phyloP scores from a whole-genome alignment of 352 stramenopile species.

The Globisporangium spiculum region DNA sequence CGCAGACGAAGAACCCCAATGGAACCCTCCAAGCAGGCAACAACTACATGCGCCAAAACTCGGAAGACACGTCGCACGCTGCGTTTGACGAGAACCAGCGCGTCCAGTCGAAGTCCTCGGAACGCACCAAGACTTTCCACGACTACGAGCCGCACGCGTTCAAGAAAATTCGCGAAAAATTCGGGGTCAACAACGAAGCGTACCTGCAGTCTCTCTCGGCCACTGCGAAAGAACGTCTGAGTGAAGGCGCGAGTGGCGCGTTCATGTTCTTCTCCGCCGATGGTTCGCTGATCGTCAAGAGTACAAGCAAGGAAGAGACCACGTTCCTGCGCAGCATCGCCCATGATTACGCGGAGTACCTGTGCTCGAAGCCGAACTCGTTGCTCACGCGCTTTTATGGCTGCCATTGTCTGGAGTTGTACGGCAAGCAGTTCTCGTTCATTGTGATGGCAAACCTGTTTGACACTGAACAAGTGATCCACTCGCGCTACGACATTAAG shows the following conservation, averaged over 20 bases:
- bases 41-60: constrained; percentile 53
- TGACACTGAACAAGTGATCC: constrained; percentile 84
- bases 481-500: constrained; percentile 91
- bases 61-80: constrained; percentile 32
- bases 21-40: constrained; percentile 26
- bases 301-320: constrained; percentile 85
- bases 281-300: constrained; percentile 90
- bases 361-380: constrained; percentile 82
- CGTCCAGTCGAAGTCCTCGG: constrained; percentile 62
- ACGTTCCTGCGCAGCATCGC: constrained; percentile 85
- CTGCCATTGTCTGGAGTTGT: constrained; percentile 88
- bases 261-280: constrained; percentile 93
- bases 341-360: constrained; percentile 83
- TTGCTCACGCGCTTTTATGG: constrained; percentile 90
- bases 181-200: constrained; percentile 80
- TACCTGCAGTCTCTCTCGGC: constrained; percentile 82
- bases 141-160: constrained; percentile 89
- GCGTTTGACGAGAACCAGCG: constrained; percentile 75
- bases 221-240: constrained; percentile 86
- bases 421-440: constrained; percentile 90
- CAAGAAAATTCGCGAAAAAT: constrained; percentile 85
- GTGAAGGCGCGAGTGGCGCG: constrained; percentile 83
- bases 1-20: constrained; percentile 54
- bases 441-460: constrained; percentile 93
- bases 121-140: constrained; percentile 84